Base-by-base conservation (phyloP, 805 yeast genomes). In the Schwanniomyces yamadae region DNA sequence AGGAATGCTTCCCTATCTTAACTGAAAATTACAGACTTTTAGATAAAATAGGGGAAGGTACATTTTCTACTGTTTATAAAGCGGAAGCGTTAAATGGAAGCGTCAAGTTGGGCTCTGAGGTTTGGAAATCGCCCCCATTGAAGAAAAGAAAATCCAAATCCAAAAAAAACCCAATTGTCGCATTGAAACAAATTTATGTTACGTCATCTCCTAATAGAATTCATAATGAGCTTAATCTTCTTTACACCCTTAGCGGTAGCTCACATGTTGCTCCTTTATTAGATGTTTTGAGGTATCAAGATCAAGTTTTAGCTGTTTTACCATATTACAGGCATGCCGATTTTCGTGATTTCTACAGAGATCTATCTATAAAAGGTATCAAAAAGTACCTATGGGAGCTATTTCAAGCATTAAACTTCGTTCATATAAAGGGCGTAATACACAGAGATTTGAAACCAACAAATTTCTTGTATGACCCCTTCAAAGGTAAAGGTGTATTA, bases 141-240 rank as follows among this genome's bases (percentile, higher is more conserved):
- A 63, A 62, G 35, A 55, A 50, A 25, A 36, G 41, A 4, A 54
- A 51, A 22, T 51, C 42, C 26, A 45, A 39, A 7, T 27, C 39
- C 14, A 55, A 54, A 17, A 47, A 49, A 40, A 69, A 55, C 46
- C 70, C 69, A 29, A 57, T 69, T 34, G 98, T 93, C 39, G 99
- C 99, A 2, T 68, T 93, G 47, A 93, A 93, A 57, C 78, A 93
- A 52, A 88, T 93, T 31, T 90, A 91, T 58, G 98, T 90, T 14
- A 93, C 99, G 0, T 86, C 96, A 1, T 88, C 97, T 6, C 97
- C 98, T 0, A 82, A 79, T 44, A 75, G 99, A 59, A 91, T 93
- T 28, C 80, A 77, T 49, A 90, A 90, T 57, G 99, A 93, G 59
- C 73, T 93, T 44, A 82, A 82, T 45, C 64, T 93, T 31, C 69